Conservation (phyloP, 768 basidiomycete genomes). For the Trametes meyenii region DNA sequence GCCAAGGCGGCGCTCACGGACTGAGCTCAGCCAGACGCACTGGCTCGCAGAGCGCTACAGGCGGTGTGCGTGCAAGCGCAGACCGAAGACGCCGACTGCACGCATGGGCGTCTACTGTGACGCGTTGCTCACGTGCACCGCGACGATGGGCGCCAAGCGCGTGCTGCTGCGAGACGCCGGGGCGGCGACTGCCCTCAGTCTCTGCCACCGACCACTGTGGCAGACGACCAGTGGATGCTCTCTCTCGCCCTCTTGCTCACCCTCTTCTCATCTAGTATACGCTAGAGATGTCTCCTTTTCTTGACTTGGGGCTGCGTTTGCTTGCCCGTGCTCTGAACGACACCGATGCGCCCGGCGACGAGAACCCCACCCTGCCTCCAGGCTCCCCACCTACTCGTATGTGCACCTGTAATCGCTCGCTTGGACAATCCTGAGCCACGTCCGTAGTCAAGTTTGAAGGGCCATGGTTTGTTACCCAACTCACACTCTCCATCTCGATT, state of each 20-base stretch:
- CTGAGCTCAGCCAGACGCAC: too few species aligned
- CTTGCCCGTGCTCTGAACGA: conserved; percentile 9
- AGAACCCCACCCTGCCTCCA: conserved; percentile 43
- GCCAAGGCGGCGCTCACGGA: too few species aligned
- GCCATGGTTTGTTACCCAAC: conserved; percentile 94
- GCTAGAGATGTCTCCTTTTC: conserved; percentile 7
- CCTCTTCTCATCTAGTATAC: neutral
- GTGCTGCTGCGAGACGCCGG: conserved; percentile 9
- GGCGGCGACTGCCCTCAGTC: conserved; percentile 2
- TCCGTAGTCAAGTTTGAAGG: conserved; percentile 77
- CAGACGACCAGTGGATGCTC: conserved; percentile 16
- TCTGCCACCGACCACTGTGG: conserved; percentile 1
- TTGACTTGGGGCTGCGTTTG: conserved; percentile 4
- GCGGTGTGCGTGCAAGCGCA: too few species aligned
- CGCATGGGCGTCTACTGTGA: neutral
- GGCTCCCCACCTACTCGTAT: conserved; percentile 67
- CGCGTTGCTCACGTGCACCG: conserved; percentile 23
- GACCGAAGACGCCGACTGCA: too few species aligned
- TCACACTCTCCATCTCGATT: conserved; percentile 74
- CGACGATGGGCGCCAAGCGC: conserved; percentile 19
- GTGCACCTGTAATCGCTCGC: conserved; percentile 30
- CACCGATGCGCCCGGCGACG: conserved; percentile 13
- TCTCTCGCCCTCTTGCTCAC: neutral
- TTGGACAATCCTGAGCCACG: neutral
- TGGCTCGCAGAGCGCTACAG: too few species aligned